Percentiles rank a stretch among this genome's conserved stretches.
phyloP scores from a whole-genome alignment of 2,329 filamentous ascomycete genomes.

The Ampelomyces quisqualis region DNA sequence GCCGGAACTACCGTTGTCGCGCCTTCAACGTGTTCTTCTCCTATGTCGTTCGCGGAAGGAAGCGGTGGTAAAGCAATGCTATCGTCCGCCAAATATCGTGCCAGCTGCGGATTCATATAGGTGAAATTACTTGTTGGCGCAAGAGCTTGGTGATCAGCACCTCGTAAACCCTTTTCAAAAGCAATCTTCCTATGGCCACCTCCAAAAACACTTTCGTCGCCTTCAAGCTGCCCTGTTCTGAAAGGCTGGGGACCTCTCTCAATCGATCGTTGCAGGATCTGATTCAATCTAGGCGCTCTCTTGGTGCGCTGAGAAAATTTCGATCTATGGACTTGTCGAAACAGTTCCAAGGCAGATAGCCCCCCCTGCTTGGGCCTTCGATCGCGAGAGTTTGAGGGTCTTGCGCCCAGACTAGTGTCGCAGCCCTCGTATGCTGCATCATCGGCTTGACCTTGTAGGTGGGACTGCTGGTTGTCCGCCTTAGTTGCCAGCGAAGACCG shows the following conservation, averaged over 20 bases:
- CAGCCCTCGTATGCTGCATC: no score
- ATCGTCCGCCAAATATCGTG: conserved; percentile 38
- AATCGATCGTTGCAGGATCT: not conserved
- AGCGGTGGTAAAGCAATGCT: conserved; percentile 23
- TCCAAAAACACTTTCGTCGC: conserved; percentile 44
- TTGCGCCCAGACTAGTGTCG: no score
- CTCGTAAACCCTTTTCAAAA: conserved; percentile 40
- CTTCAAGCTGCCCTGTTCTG: conserved; percentile 48
- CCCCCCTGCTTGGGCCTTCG: no score
- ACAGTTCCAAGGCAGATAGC: conserved; percentile 13
- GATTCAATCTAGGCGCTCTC: not conserved
- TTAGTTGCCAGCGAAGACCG: conserved; percentile 20
- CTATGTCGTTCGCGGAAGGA: conserved; percentile 19
- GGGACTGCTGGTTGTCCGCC: conserved; percentile 22
- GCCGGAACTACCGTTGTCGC: conserved; percentile 6
- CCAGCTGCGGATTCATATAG: conserved; percentile 32
- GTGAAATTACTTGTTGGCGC: conserved; percentile 8
- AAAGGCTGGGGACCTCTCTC: conserved; percentile 14
- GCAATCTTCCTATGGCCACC: conserved; percentile 38
- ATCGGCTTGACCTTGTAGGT: not conserved
- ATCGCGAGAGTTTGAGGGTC: no score
- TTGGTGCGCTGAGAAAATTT: conserved; percentile 4
- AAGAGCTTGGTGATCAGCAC: conserved; percentile 31
- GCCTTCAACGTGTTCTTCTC: conserved; percentile 7
- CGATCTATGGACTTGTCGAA: conserved; percentile 8